phyloP scores from a whole-genome alignment of 805 yeast genomes.

The Starmera quercuum region DNA sequence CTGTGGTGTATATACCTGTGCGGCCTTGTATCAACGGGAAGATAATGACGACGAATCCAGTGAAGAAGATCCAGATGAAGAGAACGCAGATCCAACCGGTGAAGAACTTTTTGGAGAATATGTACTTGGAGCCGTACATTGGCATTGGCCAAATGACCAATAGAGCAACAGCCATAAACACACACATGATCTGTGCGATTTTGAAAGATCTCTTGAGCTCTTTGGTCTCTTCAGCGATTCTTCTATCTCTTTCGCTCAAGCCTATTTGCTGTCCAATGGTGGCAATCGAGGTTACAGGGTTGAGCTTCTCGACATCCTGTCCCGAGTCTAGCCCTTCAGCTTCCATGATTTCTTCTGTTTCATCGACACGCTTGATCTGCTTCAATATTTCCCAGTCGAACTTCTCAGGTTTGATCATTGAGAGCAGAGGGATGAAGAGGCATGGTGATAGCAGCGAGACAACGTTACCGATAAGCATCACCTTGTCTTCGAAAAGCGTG shows the following conservation, averaged over 20 bases:
- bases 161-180: conserved; percentile 52
- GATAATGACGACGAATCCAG: conserved; percentile 54
- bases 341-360: conserved; percentile 51
- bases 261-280: conserved; percentile 23
- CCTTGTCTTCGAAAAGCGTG: conserved; percentile 71
- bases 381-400: conserved; percentile 67
- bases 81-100: conserved; percentile 87
- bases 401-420: conserved; percentile 57
- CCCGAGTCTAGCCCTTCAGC: conserved; percentile 25
- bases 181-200: conserved; percentile 53
- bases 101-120: conserved; percentile 69
- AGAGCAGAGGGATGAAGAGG: conserved; percentile 57
- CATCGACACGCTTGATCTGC: conserved; percentile 59
- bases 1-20: conserved; percentile 51
- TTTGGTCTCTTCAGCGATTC: conserved; percentile 41
- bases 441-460: conserved; percentile 73
- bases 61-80: conserved; percentile 72
- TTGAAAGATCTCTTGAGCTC: conserved; percentile 50
- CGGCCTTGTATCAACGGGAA: conserved; percentile 75
- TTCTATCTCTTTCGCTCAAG: conserved; percentile 14
- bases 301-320: conserved; percentile 15
- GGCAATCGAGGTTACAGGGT: conserved; percentile 23
- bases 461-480: conserved; percentile 86
- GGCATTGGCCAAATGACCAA: conserved; percentile 91
- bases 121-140: conserved; percentile 75